These are phyloP conservation scores for Neurospora sp. DNA, from an alignment of 495 filamentous ascomycete species.

Conservation along the genomic window DNA sequence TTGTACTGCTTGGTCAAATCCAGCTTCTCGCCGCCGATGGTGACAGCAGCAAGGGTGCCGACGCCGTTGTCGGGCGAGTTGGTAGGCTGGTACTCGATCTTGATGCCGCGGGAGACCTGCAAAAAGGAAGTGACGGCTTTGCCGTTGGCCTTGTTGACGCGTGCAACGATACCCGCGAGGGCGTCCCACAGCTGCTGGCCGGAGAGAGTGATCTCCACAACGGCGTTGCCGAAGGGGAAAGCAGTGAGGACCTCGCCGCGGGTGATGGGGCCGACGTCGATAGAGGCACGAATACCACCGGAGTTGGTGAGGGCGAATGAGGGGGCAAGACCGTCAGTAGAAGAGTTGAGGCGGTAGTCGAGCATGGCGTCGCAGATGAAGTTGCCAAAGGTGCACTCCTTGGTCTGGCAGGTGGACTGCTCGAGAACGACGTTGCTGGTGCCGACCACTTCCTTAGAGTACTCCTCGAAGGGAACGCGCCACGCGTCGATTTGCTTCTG, in stretches of 20 bases:
- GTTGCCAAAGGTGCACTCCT: conserved; percentile 44
- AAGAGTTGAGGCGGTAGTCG: conserved; percentile 36
- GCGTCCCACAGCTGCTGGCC: conserved; percentile 40
- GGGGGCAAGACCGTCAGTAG: conserved; percentile 18
- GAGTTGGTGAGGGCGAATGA: conserved; percentile 45
- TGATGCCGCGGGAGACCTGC: conserved; percentile 40
- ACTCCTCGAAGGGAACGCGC: conserved; percentile 42
- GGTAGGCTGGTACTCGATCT: conserved; percentile 35
- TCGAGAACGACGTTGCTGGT: conserved; percentile 36
- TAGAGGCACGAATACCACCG: conserved; percentile 47
- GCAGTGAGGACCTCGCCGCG: conserved; percentile 44
- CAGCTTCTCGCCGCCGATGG: conserved; percentile 29
- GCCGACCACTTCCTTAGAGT: conserved; percentile 38
- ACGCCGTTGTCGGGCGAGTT: conserved; percentile 14
- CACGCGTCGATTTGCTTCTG: conserved; percentile 43
- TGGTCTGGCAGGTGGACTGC: conserved; percentile 38
- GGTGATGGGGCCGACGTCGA: conserved; percentile 42
- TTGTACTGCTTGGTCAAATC: conserved; percentile 31
- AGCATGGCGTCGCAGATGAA: conserved; percentile 44
- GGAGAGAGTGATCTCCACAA: conserved; percentile 36
- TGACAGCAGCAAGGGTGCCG: conserved; percentile 29
- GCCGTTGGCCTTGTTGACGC: conserved; percentile 37
- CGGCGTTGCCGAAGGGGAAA: conserved; percentile 49
- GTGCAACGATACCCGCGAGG: conserved; percentile 39
- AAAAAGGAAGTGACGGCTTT: conserved; percentile 39